Evolutionary conservation across 805 yeast species (phyloP).

Genomic region (Candida gorgasii): DNA sequence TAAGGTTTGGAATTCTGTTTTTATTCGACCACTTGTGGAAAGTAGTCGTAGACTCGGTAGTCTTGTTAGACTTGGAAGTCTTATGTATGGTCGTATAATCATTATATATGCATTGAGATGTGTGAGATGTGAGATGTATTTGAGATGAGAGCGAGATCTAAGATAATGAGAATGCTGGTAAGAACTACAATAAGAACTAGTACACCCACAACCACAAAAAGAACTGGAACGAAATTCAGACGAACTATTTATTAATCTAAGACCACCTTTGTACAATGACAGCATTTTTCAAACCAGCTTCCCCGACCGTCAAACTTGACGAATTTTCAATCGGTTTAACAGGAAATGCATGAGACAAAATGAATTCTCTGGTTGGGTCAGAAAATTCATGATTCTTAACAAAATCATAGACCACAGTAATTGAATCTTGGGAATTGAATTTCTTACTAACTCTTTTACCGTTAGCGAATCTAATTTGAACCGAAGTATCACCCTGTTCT

Average conservation of each 20-base stretch:
- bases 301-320: slow-evolving; percentile 54
- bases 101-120: slow-evolving; percentile 4
- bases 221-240: no score
- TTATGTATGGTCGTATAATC: not conserved
- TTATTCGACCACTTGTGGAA: not conserved
- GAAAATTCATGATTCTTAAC: slow-evolving; percentile 50
- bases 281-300: slow-evolving; percentile 76
- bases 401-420: slow-evolving; percentile 65
- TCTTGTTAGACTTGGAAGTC: not conserved
- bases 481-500: slow-evolving; percentile 62
- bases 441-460: slow-evolving; percentile 69
- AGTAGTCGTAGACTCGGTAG: slow-evolving; percentile 6
- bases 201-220: no score
- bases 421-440: slow-evolving; percentile 65
- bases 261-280: slow-evolving; percentile 91
- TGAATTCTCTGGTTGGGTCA: slow-evolving; percentile 54
- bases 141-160: no score
- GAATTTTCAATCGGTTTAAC: slow-evolving; percentile 66
- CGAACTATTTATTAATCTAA: slow-evolving; percentile 16
- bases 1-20: not conserved
- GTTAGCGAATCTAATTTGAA: slow-evolving; percentile 82
- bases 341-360: slow-evolving; percentile 80
- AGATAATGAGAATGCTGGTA: not conserved
- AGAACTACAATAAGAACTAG: no score
- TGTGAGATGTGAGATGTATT: no score